phyloP scores from a whole-genome alignment of 768 basidiomycete genomes.

The Psilocybe azurescens region DNA sequence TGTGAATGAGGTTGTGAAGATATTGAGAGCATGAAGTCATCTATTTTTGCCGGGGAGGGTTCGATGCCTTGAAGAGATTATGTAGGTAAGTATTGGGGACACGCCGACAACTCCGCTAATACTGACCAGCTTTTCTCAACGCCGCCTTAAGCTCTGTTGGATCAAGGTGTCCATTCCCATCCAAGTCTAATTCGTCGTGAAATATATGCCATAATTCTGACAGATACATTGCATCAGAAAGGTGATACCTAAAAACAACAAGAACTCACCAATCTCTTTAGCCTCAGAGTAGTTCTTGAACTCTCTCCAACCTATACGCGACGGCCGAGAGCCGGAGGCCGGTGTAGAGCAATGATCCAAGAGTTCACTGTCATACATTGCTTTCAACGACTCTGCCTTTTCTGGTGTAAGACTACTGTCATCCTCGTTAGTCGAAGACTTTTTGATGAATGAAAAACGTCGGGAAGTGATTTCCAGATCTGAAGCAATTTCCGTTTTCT shows the following conservation, averaged over 20 bases:
- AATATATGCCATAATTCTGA: conserved; percentile 92
- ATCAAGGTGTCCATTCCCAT: conserved; percentile 86
- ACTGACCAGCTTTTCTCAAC: conserved; percentile 72
- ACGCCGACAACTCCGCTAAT: not conserved
- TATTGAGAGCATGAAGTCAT: conserved; percentile 82
- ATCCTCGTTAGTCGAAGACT: conserved; percentile 9
- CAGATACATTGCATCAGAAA: conserved; percentile 8
- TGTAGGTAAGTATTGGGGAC: not conserved
- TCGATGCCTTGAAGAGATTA: conserved; percentile 61
- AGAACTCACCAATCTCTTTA: conserved; percentile 74
- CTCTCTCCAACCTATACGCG: conserved; percentile 68
- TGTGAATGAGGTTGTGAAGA: conserved; percentile 74
- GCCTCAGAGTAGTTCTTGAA: conserved; percentile 78
- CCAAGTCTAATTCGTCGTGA: conserved; percentile 88
- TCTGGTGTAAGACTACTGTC: conserved; percentile 51
- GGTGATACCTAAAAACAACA: not conserved
- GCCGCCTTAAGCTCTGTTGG: conserved; percentile 45
- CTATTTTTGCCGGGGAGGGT: conserved; percentile 68
- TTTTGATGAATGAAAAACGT: conserved; percentile 26
- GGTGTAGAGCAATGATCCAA: conserved; percentile 55
- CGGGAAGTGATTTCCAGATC: conserved; percentile 66
- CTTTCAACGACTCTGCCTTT: conserved; percentile 65
- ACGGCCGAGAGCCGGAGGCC: conserved; percentile 41
- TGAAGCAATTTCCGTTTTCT: conserved; percentile 64
- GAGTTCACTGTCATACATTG: conserved; percentile 81